Evolutionary conservation across 805 yeast species (phyloP).

Genomic region (Pichia deserticola): DNA sequence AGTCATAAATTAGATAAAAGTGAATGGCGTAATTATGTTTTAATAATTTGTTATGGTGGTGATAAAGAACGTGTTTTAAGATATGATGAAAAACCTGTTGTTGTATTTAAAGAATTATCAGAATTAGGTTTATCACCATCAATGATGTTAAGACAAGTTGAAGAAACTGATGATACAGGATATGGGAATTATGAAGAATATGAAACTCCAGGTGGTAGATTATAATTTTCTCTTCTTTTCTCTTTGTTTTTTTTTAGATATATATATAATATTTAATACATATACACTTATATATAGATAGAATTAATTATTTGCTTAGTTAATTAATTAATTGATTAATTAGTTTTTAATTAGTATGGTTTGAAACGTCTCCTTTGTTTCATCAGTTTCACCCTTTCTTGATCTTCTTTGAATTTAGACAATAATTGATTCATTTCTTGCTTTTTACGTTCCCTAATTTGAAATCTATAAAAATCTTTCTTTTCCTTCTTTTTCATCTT

Average conservation of each 20-base stretch:
- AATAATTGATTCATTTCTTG: constrained; percentile 84
- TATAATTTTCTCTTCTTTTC: constrained; percentile 13
- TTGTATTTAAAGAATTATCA: constrained; percentile 74
- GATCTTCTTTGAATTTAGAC: constrained; percentile 81
- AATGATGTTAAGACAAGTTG: constrained; percentile 83
- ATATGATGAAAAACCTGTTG: constrained; percentile 82
- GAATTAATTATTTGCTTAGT: neutral
- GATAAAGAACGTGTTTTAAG: constrained; percentile 82
- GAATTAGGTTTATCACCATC: constrained; percentile 85
- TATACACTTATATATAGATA: neutral
- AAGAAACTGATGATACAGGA: constrained; percentile 35
- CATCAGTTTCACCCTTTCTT: constrained; percentile 72
- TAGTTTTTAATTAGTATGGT: constrained; percentile 48
- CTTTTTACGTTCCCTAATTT: constrained; percentile 88
- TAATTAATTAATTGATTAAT: too few relatives aligned
- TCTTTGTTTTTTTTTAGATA: too few relatives aligned
- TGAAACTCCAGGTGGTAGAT: constrained; percentile 37
- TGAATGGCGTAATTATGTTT: constrained; percentile 84
- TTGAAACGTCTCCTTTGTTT: constrained; percentile 75
- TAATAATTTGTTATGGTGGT: constrained; percentile 86
- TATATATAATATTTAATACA: neutral
- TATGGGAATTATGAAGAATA: constrained; percentile 12
- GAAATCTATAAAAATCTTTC: constrained; percentile 92
- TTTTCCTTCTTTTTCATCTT: constrained; percentile 70
- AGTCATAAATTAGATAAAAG: constrained; percentile 69